These are phyloP conservation scores for Datisca glomerata DNA, from an alignment of 306 rosid genomes.

Conservation along the genomic window DNA sequence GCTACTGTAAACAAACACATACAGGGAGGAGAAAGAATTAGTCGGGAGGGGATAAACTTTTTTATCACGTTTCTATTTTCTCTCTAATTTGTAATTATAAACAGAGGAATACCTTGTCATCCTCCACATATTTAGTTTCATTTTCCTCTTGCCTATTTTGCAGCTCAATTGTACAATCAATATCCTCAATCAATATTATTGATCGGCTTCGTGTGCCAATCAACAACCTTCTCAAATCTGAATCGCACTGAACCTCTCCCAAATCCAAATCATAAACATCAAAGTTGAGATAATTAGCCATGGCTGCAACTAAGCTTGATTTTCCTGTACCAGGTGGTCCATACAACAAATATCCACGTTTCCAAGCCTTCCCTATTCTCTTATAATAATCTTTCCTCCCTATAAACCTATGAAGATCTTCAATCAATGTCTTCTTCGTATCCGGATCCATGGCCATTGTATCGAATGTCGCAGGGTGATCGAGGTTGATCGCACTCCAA, in stretches of 20 bases:
- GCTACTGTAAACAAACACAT: no score
- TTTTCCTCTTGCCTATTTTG: constrained; percentile 20
- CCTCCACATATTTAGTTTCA: constrained; percentile 12
- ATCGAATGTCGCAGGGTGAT: constrained; percentile 40
- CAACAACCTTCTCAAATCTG: constrained; percentile 40
- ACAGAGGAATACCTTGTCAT: constrained; percentile 27
- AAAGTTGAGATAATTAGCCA: no score
- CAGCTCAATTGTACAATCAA: constrained; percentile 45
- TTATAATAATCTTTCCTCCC: constrained; percentile 37
- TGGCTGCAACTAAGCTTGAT: no score
- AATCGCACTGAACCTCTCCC: constrained; percentile 45
- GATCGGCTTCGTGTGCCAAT: constrained; percentile 40
- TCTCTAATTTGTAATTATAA: no score
- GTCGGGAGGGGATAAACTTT: no score
- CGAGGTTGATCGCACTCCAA: constrained; percentile 35
- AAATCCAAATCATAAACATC: constrained; percentile 46
- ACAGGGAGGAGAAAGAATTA: no score
- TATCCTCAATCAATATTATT: constrained; percentile 42
- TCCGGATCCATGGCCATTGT: constrained; percentile 38
- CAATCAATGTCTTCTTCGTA: constrained; percentile 20
- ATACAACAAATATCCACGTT: no score
- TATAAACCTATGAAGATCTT: constrained; percentile 28
- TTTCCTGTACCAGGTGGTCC: no score
- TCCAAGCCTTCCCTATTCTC: constrained; percentile 53
- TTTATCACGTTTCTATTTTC: no score